Evolutionary conservation across 805 yeast genomes (phyloP), one percentile per base, ranked within the genome.

Genomic region (Scheffersomyces lignosus): DNA sequence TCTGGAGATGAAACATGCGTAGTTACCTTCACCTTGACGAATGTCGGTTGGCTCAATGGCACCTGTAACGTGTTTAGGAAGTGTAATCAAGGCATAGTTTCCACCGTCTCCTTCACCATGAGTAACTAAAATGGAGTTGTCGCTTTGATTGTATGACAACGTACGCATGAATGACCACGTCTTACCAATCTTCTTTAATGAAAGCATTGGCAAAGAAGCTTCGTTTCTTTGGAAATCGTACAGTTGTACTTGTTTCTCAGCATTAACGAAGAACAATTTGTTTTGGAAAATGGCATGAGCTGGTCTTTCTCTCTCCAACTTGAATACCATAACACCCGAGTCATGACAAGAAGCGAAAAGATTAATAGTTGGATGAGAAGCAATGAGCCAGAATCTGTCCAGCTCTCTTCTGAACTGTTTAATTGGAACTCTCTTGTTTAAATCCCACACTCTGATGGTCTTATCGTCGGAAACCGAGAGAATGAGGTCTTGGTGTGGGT

Each of bases 311-410:
- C 98, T 85, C 62, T 88, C 96, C 43, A 93, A 75, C 68, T 93
- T 93, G 78, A 93, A 95, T 33, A 93, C 96, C 95, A 90, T 90
- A 20, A 89, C 95, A 61, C 99, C 99, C 12, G 89, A 76, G 64
- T 95, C 99, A 65, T 91, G 98, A 52, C 96, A 91, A 20, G 96
- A 84, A 38, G 96, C 99, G 69, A 93, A 89, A 55, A 93, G 74
- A 62, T 93, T 93, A 63, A 91, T 83, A 31, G 74, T 70, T 42
- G 97, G 97, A 61, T 93, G 99, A 31, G 87, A 76, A 13, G 90
- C 82, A 47, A 91, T 72, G 50, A 87, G 71, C 99, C 99, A 93
- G 66, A 93, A 90, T 64, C 97, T 78, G 60, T 91, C 98, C 56
- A 81, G 77, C 49, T 90, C 97, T 62, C 97, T 81, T 62, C 90